These are phyloP conservation scores for Ophiocordyceps camponoti-leonardi DNA, from an alignment of 2,329 filamentous ascomycete genomes.

Conservation along the genomic window DNA sequence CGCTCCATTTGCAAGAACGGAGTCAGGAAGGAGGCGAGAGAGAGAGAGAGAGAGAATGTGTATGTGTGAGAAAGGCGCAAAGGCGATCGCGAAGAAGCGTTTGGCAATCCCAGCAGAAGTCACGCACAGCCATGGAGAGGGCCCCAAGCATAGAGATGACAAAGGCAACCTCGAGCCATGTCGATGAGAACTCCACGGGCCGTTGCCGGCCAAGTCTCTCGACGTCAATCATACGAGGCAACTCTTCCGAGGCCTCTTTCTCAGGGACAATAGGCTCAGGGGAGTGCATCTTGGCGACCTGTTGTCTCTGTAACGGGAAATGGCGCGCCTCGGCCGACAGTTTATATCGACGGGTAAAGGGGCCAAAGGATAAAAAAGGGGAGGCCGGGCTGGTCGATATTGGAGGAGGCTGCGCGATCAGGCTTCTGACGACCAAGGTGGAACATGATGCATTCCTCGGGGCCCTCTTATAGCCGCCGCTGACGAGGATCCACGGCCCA, in stretches of 20 bases:
- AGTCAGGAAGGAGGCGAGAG: slow-evolving; percentile 39
- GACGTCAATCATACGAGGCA: slow-evolving; percentile 14
- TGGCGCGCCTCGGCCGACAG: neutral
- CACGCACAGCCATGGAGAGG: slow-evolving; percentile 36
- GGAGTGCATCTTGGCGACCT: slow-evolving; percentile 1
- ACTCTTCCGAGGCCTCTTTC: slow-evolving; percentile 6
- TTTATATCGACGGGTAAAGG: slow-evolving; percentile 1
- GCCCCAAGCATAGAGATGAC: slow-evolving; percentile 40
- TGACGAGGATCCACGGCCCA: neutral
- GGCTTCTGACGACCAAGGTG: slow-evolving; percentile 1
- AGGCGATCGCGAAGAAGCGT: slow-evolving; percentile 23
- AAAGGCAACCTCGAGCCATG: slow-evolving; percentile 38
- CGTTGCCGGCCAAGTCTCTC: slow-evolving; percentile 42
- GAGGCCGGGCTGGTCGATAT: neutral
- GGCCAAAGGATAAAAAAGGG: neutral
- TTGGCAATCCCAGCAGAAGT: slow-evolving; percentile 17
- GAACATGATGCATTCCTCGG: slow-evolving; percentile 1
- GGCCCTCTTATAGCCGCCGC: slow-evolving; percentile 1
- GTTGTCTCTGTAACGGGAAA: slow-evolving; percentile 1
- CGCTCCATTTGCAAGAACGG: neutral
- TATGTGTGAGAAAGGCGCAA: slow-evolving; percentile 54
- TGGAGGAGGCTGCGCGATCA: neutral
- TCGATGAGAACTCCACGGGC: slow-evolving; percentile 32
- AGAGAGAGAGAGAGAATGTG: too few relatives aligned
- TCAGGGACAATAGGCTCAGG: slow-evolving; percentile 1